A percentile compares a stretch with the other conserved stretches of the same genome.
These are phyloP conservation scores for Bertia moriformis DNA, from an alignment of 2,329 filamentous ascomycete genomes.

Conservation along the genomic window DNA sequence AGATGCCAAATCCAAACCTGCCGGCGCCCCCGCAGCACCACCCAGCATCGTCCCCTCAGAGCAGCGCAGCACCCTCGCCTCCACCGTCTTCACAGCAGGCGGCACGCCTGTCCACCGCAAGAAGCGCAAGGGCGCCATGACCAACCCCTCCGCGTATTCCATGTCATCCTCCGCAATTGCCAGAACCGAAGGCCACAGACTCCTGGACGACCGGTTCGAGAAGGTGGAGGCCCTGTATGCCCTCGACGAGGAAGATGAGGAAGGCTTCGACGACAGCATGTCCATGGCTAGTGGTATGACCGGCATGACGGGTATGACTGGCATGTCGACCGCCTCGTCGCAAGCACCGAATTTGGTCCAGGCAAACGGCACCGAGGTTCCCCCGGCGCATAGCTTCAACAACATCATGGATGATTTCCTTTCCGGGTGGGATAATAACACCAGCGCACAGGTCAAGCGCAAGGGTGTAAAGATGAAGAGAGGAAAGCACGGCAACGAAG, in stretches of 20 bases:
- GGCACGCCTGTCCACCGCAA: constrained; percentile 70
- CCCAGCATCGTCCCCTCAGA: constrained; percentile 38
- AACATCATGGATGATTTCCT: neutral
- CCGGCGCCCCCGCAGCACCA: constrained; percentile 11
- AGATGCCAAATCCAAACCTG: neutral
- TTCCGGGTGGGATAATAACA: neutral
- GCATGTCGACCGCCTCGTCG: constrained; percentile 3
- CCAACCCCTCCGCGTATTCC: constrained; percentile 72
- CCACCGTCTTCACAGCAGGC: constrained; percentile 60
- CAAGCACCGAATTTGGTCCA: neutral
- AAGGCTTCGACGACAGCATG: constrained; percentile 21
- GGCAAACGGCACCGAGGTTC: neutral
- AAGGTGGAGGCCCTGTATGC: constrained; percentile 71
- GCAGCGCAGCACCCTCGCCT: constrained; percentile 29
- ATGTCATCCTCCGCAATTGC: constrained; percentile 83
- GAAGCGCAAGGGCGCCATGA: constrained; percentile 90
- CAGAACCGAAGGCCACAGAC: constrained; percentile 71
- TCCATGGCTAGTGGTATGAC: constrained; percentile 28
- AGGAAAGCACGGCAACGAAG: neutral
- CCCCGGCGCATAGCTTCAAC: neutral
- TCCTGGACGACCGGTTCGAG: constrained; percentile 84
- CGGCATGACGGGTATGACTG: constrained; percentile 17
- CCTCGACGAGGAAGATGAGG: constrained; percentile 37
- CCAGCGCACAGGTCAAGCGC: neutral
- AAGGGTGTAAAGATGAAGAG: neutral